Evolutionary conservation across 177 flowering plant species (phyloP), one percentile per base, ranked within the genome.

Genomic region (Vitis hybrid): DNA sequence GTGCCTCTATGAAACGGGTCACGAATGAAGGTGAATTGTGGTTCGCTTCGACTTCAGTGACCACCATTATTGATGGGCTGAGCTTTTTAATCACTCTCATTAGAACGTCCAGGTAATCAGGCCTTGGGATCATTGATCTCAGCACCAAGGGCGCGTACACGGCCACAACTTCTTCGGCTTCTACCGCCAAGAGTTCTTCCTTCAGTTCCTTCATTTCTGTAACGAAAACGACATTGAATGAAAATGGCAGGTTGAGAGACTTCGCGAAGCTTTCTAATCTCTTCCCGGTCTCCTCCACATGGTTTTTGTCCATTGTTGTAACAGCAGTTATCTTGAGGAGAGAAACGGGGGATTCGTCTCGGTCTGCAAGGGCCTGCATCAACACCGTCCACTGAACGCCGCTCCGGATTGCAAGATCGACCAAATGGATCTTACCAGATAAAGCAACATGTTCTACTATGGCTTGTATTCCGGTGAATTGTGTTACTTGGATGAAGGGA

Each of bases 291-390:
- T 71, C 75, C 32, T 65, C 74, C 6, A 75, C 30, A 30, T 56
- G 46, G 9, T 57, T 30, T 18, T 52, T 60, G 6, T 35, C 50
- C 15, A 18, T 2, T 18, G 66, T 11, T 46, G 54, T 72, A 7
- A 82, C 66, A 1, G 83, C 85, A 24, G 81, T 75, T 11, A 82
- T 58, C 49, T 66, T 78, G 9, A 82, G 79, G 54, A 51, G 75
- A 56, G 80, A 67, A 11, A 76, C 10, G 0, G 56, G 72, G 11
- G 14, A 1, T 48, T 60, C 52, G 14, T 67, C 52, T 10, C 73
- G 74, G 10, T 57, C 79, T 24, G 72, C 74, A 10, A 80, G 75
- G 27, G 83, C 79, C 62, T 78, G 78, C 78, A 82, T 80, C 19
- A 82, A 35, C 12, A 49, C 57, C 7, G 72, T 73, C 74, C 80